Evolutionary conservation across 1,284 basidiomycete genomes (phyloP).

Genomic region (Microbotryomycetes sp.): DNA sequence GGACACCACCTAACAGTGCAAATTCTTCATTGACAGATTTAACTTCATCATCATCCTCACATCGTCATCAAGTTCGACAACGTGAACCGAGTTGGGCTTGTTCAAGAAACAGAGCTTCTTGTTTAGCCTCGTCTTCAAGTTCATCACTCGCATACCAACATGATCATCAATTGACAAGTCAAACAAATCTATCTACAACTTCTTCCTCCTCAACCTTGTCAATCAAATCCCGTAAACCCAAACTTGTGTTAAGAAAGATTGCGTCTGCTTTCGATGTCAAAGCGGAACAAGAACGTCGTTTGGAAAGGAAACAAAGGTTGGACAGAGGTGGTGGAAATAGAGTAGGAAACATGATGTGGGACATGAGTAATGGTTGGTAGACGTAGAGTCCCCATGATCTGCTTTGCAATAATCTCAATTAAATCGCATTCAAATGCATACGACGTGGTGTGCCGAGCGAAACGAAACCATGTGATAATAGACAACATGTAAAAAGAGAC

Average conservation of each 20-base stretch:
- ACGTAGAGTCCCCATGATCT: no score
- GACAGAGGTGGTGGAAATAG: slow-evolving; percentile 6
- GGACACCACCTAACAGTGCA: not conserved
- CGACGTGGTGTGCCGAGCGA: no score
- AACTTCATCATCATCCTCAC: slow-evolving; percentile 72
- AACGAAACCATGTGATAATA: no score
- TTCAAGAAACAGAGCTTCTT: slow-evolving; percentile 92
- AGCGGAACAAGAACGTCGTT: not conserved
- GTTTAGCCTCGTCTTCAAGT: slow-evolving; percentile 89
- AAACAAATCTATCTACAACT: not conserved
- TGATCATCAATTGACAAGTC: not conserved
- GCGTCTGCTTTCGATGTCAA: not conserved
- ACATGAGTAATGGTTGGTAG: slow-evolving; percentile 50
- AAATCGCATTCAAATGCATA: no score
- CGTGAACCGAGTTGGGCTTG: slow-evolving; percentile 89
- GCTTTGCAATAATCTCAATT: no score
- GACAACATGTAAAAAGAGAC: no score
- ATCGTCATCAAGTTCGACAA: slow-evolving; percentile 93
- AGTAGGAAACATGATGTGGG: slow-evolving; percentile 36
- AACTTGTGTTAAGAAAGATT: no score
- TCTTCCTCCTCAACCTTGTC: no score
- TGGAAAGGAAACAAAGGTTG: not conserved
- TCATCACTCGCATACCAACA: no score
- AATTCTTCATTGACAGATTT: not conserved
- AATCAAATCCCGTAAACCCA: no score